Base-by-base conservation (phyloP, 257 asterid species). In the Euphrasia confusa region DNA sequence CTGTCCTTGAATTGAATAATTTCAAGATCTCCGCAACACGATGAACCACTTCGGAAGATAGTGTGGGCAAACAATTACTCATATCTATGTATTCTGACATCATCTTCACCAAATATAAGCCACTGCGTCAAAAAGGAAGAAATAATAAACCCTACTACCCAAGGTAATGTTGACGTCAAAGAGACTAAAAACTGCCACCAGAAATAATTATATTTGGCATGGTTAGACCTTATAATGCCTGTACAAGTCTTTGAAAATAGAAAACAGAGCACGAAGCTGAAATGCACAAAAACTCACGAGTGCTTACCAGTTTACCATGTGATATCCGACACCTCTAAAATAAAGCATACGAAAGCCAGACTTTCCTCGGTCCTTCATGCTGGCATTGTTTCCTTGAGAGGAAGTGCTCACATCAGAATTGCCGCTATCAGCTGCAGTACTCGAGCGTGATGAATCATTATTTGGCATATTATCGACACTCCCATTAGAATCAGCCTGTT, bases 231-330 rank as follows among this genome's bases (percentile, higher is more conserved):
- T 55, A 33, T 3, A 39, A 35, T n/a, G 63, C n/a, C 37, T 9
- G 10, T 11, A 30, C 5, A 24, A 37, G 8, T 18, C 47, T 67
- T 12, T 37, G 42, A 47, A 40, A 21, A 35, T 10, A 35, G 40
- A 71, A 50, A 27, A 61, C n/a, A 68, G 10, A 21, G 58, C 60
- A 61, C 7, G 60, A 58, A 60, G 40, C 54, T 8, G 28, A 50
- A 66, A 67, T 54, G 64, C 50, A 40, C 37, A 58, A 48, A 47
- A 44, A 67, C n/a, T 67, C 64, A 60, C 64, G 71, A 72, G 42
- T 10, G 58, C 89, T 73, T 59, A 92, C 99, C 99, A 89, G 84
- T 92, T 92, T 68, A 92, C 99, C 97, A 92, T 92, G 84, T 89
- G 99, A 89, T 92, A 92, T 54, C 84, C 95, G 63, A 83, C 77